These are phyloP conservation scores for Cryptococcus jaspeensis DNA, from an alignment of 1,284 basidiomycete genomes.

Conservation along the genomic window DNA sequence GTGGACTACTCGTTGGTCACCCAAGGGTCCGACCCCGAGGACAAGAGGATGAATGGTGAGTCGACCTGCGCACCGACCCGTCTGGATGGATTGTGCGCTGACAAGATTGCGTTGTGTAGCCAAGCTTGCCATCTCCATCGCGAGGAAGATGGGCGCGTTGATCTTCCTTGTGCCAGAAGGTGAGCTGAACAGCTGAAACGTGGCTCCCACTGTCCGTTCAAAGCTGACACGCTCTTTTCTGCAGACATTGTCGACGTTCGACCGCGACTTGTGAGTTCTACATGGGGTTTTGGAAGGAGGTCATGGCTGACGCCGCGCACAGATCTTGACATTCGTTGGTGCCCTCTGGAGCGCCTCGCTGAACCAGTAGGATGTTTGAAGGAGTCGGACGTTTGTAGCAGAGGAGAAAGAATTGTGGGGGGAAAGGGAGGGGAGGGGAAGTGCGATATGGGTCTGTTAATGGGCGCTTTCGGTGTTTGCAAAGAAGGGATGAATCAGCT, in stretches of 20 bases:
- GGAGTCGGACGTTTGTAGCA: too few species aligned
- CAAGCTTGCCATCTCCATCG: conserved; percentile 95
- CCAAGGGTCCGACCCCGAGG: conserved; percentile 71
- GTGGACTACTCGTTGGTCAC: conserved; percentile 87
- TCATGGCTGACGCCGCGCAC: conserved; percentile 53
- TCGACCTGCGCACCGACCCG: conserved; percentile 4
- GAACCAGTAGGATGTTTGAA: conserved; percentile 17
- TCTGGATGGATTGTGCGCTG: background rate
- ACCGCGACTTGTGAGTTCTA: conserved; percentile 66
- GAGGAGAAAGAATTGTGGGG: too few species aligned
- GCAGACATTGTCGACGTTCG: conserved; percentile 79
- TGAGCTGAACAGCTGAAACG: conserved; percentile 9
- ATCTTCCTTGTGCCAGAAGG: conserved; percentile 97
- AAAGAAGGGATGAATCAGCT: too few species aligned
- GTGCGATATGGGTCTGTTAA: too few species aligned
- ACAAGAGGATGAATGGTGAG: conserved; percentile 86
- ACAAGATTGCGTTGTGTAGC: conserved; percentile 55
- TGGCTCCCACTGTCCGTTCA: background rate
- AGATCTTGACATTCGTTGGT: conserved; percentile 60
- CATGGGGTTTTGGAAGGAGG: background rate
- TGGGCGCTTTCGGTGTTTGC: too few species aligned
- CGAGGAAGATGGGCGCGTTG: conserved; percentile 92
- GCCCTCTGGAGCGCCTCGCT: conserved; percentile 45
- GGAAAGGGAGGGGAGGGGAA: too few species aligned
- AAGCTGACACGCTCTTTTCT: background rate